Evolutionary conservation across 2,329 filamentous ascomycete species (phyloP), one percentile per base, ranked within the genome.

Genomic region (Thielaviopsis euricoi): DNA sequence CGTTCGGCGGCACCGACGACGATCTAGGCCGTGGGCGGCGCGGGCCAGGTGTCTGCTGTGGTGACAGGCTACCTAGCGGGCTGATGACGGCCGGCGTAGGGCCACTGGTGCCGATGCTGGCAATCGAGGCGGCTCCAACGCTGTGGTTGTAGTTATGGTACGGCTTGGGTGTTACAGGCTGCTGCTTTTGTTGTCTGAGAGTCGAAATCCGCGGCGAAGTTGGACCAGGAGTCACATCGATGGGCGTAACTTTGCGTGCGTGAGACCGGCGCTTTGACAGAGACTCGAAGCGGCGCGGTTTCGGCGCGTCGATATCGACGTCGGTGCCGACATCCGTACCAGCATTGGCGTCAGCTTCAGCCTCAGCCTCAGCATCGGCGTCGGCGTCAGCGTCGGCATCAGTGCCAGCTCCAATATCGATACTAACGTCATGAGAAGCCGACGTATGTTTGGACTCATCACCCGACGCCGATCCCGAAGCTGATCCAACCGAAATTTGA

Each of bases 1-100:
- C 62, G 21, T 71, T 66, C 23, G 67, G 67, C 1, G 68, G 68
- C 2, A 68, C 58, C 2, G 71, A 69, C 6, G 65, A 67, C 4
- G 67, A 66, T 33, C 70, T 61, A 22, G 57, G 60, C 9, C 55
- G 57, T 23, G 57, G 60, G 12, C 57, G 56, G 9, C 57, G 56
- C n/a, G 53, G 51, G 10, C 53, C 23, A 6, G 37, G 22, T n/a
- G 54, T 23, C 13, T 56, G 52, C 17, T 55, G 55, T n/a, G 55
- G 59, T 2, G 49, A 50, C 7, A 60, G 53, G 23, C 17, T 52
- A 12, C 3, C 26, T 17, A 12, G 2, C 13, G 50, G 50, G 5
- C 23, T 25, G 10, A 52, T 25, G 6, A 52, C 26, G 3, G 26
- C 26, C 50, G 50, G 50, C 22, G n/a, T 26, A 19, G 22, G 23